Evolutionary conservation across 2,329 filamentous ascomycete genomes (phyloP), one percentile per base, ranked within the genome.

Genomic region (Cladosporium sp.): DNA sequence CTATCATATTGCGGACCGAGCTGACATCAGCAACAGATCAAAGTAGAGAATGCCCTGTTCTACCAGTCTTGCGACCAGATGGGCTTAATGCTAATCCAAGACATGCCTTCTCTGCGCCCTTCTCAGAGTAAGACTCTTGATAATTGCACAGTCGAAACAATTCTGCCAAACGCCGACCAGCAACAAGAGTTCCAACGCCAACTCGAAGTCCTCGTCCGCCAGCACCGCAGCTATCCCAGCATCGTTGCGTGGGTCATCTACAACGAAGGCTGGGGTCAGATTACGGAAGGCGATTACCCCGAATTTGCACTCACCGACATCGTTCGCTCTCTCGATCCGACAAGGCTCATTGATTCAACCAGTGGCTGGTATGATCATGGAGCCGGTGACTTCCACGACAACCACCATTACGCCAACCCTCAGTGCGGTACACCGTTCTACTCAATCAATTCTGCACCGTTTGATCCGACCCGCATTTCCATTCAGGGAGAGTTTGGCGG

Each of bases 401-500:
- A 89, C 63, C 87, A 89, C 64, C 85, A 89, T 68, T 90, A 90
- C 68, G 84, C 87, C 0, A 85, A 83, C 42, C 84, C 88, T 0
- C 87, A 90, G 65, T 90, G 87, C 60, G 88, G 87, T 6, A 82
- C 86, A 0, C 87, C 87, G 0, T 89, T 85, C 67, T 88, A 86
- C 71, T 88, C 85, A 0, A 76, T 75, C 3, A 65, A 73, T 3
- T 83, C 82, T 0, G 78, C 75, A 5, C 85, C 82, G 1, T 84
- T 80, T 66, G 86, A 86, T 61, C 73, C 78, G 0, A 74, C 65
- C 5, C 81, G 87, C 0, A 88, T 90, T 34, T 87, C 82, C 0
- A 80, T 90, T 64, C 86, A 89, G 62, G 87, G 87, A 28, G 88
- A 90, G 65, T 90, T 89, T 59, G 87, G 87, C 3, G 87, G 87